Percentiles rank a stretch among this genome's conserved stretches.
Evolutionary conservation across 148 eudicot species (phyloP).

Genomic region (Cornus controversa): DNA sequence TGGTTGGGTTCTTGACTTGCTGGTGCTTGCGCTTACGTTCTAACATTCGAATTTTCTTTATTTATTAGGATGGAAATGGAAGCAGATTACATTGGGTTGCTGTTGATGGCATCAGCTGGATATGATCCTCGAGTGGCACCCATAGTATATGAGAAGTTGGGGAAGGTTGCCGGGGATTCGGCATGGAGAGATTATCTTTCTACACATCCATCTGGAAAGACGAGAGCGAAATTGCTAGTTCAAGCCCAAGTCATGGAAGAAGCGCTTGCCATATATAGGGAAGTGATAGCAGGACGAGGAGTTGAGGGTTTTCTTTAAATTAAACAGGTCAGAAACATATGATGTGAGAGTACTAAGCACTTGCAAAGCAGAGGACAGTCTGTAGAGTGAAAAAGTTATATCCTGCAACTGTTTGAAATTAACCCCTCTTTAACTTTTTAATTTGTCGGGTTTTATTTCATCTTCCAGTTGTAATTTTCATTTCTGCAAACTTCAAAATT

Average conservation of each 20-base stretch:
- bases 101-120: conserved; percentile 82
- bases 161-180: conserved; percentile 55
- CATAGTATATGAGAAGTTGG: conserved; percentile 77
- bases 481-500: too few relatives aligned
- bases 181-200: conserved; percentile 63
- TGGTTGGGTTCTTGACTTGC: background rate
- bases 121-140: conserved; percentile 88
- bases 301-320: conserved; percentile 67
- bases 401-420: too few relatives aligned
- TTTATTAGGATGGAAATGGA: conserved; percentile 91
- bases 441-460: too few relatives aligned
- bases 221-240: conserved; percentile 58
- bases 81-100: conserved; percentile 91
- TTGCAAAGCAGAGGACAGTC: background rate
- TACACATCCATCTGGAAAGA: conserved; percentile 93
- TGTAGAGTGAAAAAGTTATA: background rate
- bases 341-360: too few relatives aligned
- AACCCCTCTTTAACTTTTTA: too few relatives aligned
- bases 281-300: conserved; percentile 53
- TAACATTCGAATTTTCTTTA: conserved; percentile 1
- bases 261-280: conserved; percentile 66
- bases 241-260: conserved; percentile 90
- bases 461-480: background rate
- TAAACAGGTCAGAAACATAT: too few relatives aligned
- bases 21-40: background rate